phyloP scores from a whole-genome alignment of 2,329 filamentous ascomycete species.

The Fusarium pseudonygamai region DNA sequence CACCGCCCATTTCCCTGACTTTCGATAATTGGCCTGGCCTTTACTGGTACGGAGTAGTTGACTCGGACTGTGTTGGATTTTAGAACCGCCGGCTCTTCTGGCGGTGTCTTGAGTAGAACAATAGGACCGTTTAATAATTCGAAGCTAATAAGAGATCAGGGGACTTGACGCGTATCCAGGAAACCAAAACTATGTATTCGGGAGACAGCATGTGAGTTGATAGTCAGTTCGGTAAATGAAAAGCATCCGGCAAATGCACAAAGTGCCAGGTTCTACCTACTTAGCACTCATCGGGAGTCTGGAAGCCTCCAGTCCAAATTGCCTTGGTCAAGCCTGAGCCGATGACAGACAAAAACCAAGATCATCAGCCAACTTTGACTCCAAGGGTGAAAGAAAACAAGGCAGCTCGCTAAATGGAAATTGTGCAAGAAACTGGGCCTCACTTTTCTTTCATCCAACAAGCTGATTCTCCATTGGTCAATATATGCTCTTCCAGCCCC shows the following conservation, averaged over 20 bases:
- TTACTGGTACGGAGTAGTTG: background rate
- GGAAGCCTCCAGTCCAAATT: constrained; percentile 8
- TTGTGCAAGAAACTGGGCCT: background rate
- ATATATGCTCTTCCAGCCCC: constrained; percentile 8
- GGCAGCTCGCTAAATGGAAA: background rate
- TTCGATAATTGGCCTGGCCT: background rate
- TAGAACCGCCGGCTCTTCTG: background rate
- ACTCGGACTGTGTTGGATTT: background rate
- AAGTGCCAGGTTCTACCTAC: background rate
- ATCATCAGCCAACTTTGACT: constrained; percentile 33
- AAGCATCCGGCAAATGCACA: constrained; percentile 4
- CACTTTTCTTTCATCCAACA: constrained; percentile 4
- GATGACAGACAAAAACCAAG: constrained; percentile 51
- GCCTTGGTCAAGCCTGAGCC: constrained; percentile 16
- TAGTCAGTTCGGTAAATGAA: background rate
- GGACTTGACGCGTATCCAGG: background rate
- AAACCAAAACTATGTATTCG: background rate
- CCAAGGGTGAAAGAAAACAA: constrained; percentile 18
- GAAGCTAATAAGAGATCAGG: background rate
- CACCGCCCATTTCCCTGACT: background rate
- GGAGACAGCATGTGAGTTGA: constrained; percentile 6
- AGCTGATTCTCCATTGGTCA: background rate
- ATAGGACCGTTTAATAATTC: constrained; percentile 3
- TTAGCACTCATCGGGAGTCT: background rate
- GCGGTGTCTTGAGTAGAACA: constrained; percentile 20